Percentiles rank a stretch among this genome's conserved stretches.
Evolutionary conservation across 2,329 filamentous ascomycete genomes (phyloP).

Genomic region (Diaporthe humulicola): DNA sequence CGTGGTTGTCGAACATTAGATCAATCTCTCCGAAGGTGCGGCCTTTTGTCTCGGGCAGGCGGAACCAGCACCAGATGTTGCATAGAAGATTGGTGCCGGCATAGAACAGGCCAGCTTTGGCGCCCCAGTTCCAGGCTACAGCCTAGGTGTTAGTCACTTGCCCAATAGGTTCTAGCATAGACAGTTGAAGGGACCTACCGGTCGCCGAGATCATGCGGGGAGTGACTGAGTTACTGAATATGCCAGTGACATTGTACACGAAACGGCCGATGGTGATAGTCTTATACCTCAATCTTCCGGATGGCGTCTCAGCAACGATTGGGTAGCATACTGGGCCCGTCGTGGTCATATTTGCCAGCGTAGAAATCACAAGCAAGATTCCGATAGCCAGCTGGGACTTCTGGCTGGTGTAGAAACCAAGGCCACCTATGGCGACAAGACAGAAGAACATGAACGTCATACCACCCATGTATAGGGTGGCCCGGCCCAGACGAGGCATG

Average conservation of each 20-base stretch:
- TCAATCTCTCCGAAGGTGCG: conserved; percentile 43
- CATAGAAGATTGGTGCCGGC: conserved; percentile 48
- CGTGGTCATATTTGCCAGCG: conserved; percentile 51
- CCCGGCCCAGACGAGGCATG: conserved; percentile 54
- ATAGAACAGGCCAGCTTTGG: conserved; percentile 48
- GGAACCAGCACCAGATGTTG: conserved; percentile 49
- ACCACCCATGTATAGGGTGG: conserved; percentile 56
- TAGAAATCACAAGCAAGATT: conserved; percentile 49
- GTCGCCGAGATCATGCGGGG: conserved; percentile 45
- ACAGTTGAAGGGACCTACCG: conserved; percentile 39
- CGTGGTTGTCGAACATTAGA: conserved; percentile 45
- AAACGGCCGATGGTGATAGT: conserved; percentile 45
- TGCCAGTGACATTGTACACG: conserved; percentile 45
- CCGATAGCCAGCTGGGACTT: conserved; percentile 49
- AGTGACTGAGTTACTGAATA: conserved; percentile 46
- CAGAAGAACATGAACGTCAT: conserved; percentile 55
- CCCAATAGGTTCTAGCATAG: too few species aligned
- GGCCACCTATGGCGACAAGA: conserved; percentile 51
- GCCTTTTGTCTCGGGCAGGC: conserved; percentile 48
- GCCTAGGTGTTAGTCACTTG: neutral
- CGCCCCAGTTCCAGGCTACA: conserved; percentile 48
- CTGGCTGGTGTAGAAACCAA: conserved; percentile 45
- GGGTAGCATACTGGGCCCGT: conserved; percentile 49
- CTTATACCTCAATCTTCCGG: conserved; percentile 44
- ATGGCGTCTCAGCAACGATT: conserved; percentile 46